Conservation (phyloP, 352 stramenopile species). For the Globisporangium nodosum region DNA sequence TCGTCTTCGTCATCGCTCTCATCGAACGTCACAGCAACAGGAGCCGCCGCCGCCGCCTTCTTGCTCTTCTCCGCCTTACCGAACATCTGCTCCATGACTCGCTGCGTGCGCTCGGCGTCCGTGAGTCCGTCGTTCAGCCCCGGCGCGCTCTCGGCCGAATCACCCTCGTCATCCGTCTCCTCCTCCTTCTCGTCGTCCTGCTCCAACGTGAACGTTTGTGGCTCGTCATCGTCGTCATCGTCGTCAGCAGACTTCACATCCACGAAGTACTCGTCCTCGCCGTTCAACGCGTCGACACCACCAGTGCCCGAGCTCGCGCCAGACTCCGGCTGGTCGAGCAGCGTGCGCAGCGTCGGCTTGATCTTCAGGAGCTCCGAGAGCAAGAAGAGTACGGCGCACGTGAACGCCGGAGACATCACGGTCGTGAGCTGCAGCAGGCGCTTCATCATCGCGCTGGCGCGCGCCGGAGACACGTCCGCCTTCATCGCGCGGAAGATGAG, state of each 20-base stretch:
- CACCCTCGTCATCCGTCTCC: slow-evolving; percentile 23
- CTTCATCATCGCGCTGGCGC: slow-evolving; percentile 93
- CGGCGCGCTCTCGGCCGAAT: slow-evolving; percentile 14
- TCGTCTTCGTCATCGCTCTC: slow-evolving; percentile 30
- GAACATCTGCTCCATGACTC: slow-evolving; percentile 66
- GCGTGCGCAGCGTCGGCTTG: slow-evolving; percentile 65
- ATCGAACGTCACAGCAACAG: slow-evolving; percentile 18
- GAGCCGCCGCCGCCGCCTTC: slow-evolving; percentile 11
- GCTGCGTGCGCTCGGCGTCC: slow-evolving; percentile 43
- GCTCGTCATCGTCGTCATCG: slow-evolving; percentile 9
- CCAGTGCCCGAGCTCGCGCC: slow-evolving; percentile 5
- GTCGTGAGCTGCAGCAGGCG: slow-evolving; percentile 84
- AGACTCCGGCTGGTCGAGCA: slow-evolving; percentile 63
- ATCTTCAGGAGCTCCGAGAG: slow-evolving; percentile 92
- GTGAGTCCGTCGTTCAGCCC: slow-evolving; percentile 37
- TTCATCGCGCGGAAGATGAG: slow-evolving; percentile 98
- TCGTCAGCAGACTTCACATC: slow-evolving; percentile 35
- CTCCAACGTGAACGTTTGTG: slow-evolving; percentile 25
- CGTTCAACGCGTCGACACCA: slow-evolving; percentile 1
- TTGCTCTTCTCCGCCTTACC: slow-evolving; percentile 21
- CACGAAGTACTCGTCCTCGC: slow-evolving; percentile 55
- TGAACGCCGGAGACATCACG: slow-evolving; percentile 83
- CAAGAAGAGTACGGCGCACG: slow-evolving; percentile 93
- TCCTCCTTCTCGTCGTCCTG: slow-evolving; percentile 35
- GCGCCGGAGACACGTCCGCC: slow-evolving; percentile 80